A percentile compares a stretch with the other conserved stretches of the same genome.
phyloP scores from a whole-genome alignment of 306 rosid genomes.

The Vigna trinervia region DNA sequence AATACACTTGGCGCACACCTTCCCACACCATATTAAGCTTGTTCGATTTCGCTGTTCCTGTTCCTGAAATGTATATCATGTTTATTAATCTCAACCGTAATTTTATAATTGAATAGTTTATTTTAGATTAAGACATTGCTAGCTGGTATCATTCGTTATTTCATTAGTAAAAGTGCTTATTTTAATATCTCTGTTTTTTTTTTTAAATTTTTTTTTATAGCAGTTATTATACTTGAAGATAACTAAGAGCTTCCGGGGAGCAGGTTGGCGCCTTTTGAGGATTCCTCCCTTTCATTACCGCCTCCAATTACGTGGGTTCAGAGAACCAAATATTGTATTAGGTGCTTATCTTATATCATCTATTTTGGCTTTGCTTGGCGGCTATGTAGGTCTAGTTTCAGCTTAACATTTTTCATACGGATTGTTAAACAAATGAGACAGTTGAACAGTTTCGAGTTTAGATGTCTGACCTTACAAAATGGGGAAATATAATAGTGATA shows the following conservation, averaged over 20 bases:
- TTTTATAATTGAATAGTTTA: no score
- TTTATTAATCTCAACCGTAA: no score
- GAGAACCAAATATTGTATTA: conserved; percentile 78
- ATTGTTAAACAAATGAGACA: not conserved
- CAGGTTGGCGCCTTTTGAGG: conserved; percentile 59
- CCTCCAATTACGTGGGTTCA: conserved; percentile 70
- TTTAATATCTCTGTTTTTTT: conserved; percentile 14
- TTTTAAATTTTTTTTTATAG: not conserved
- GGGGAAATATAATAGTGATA: not conserved
- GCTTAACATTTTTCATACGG: conserved; percentile 52
- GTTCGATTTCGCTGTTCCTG: no score
- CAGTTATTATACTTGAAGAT: conserved; percentile 67
- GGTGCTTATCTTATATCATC: conserved; percentile 81
- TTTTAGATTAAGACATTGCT: no score
- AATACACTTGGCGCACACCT: no score
- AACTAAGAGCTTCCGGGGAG: conserved; percentile 56
- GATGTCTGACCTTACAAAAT: not conserved
- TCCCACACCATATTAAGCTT: no score
- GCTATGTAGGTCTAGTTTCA: conserved; percentile 82
- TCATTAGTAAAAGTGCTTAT: not conserved
- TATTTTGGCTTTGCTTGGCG: conserved; percentile 77
- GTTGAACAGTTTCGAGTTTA: not conserved
- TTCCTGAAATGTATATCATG: no score
- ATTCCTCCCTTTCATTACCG: conserved; percentile 81
- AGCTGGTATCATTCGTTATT: no score